phyloP scores from a whole-genome alignment of 1,139 yeast species.

The Protomyces macrosporus region DNA sequence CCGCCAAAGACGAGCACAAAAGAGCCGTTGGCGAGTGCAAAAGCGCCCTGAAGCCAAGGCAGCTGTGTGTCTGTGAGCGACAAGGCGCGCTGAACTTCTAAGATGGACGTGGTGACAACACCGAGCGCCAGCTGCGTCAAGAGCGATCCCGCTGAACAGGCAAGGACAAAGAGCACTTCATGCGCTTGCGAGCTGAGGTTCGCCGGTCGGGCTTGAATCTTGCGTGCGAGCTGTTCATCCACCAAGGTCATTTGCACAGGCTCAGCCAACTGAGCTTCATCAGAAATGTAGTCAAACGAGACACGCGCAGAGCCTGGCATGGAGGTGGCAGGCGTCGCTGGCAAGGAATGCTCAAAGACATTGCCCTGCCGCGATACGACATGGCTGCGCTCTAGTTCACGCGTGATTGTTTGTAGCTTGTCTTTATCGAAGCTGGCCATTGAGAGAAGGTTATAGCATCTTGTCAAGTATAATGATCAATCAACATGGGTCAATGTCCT shows the following conservation, averaged over 20 bases:
- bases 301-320: background rate
- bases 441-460: no score
- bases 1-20: conserved; percentile 18
- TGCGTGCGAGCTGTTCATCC: background rate
- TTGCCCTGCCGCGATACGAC: background rate
- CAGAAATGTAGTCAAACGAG: background rate
- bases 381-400: background rate
- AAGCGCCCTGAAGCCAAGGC: conserved; percentile 15
- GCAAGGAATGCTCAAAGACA: background rate
- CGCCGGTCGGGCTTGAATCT: background rate
- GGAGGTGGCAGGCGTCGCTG: background rate
- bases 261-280: background rate
- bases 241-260: background rate
- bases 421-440: background rate
- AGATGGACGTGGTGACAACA: conserved; percentile 1
- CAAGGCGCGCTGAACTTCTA: conserved; percentile 1
- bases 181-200: background rate
- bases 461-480: no score
- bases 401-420: background rate
- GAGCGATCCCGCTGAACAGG: conserved; percentile 6
- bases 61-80: background rate
- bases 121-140: conserved; percentile 8
- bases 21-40: conserved; percentile 10
- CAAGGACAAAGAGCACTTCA: conserved; percentile 14
- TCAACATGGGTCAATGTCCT: no score